These are phyloP conservation scores for Citrus mangshanensis DNA, from an alignment of 345 rosid species.

Conservation along the genomic window DNA sequence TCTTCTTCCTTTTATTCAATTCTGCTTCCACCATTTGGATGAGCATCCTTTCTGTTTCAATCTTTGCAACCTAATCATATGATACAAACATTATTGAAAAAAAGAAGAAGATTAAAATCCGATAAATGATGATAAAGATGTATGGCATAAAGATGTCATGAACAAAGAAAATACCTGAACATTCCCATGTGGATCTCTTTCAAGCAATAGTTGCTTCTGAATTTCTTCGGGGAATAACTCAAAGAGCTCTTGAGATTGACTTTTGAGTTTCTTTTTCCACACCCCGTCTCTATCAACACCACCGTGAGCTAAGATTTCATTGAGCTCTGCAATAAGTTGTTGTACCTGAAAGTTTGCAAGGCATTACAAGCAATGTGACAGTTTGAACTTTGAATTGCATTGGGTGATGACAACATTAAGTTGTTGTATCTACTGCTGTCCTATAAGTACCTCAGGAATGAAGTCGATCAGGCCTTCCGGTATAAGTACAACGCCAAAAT, in stretches of 20 bases:
- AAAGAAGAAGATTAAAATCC: neutral
- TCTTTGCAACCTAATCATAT: slow-evolving; percentile 34
- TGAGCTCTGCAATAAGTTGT: slow-evolving; percentile 44
- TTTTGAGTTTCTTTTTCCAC: slow-evolving; percentile 38
- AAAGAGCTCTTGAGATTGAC: slow-evolving; percentile 35
- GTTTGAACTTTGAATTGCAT: neutral
- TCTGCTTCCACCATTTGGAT: slow-evolving; percentile 47
- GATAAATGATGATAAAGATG: neutral
- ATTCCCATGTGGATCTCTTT: slow-evolving; percentile 48
- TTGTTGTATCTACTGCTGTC: neutral
- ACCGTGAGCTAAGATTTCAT: slow-evolving; percentile 46
- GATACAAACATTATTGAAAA: neutral
- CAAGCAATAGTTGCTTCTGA: slow-evolving; percentile 43
- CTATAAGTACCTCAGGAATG: slow-evolving; percentile 46
- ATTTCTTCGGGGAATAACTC: slow-evolving; percentile 37
- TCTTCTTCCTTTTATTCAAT: slow-evolving; percentile 35
- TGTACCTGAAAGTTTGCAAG: slow-evolving; percentile 35
- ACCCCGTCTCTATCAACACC: slow-evolving; percentile 31
- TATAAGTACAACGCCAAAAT: slow-evolving; percentile 51
- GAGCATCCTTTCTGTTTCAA: slow-evolving; percentile 45
- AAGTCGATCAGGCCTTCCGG: slow-evolving; percentile 61
- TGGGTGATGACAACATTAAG: neutral
- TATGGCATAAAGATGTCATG: neutral
- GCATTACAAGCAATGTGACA: neutral
- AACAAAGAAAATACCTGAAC: slow-evolving; percentile 29